Evolutionary conservation across 176 grass and related monocot species (phyloP).

Genomic region (Paspalum vaginatum): DNA sequence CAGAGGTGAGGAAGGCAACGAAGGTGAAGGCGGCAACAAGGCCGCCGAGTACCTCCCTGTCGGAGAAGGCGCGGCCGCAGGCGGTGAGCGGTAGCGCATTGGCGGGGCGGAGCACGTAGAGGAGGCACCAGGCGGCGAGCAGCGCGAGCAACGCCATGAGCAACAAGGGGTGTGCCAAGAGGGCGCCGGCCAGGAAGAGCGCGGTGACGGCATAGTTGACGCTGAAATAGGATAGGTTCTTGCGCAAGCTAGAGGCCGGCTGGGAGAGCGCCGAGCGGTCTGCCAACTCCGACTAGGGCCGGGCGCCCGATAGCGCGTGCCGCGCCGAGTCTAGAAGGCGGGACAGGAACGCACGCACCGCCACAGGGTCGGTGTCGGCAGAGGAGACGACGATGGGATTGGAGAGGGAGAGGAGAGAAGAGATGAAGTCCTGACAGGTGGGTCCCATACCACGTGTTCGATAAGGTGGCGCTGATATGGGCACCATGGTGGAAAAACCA

Average conservation of each 20-base stretch:
- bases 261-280: neutral
- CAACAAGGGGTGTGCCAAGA: constrained; percentile 60
- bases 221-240: constrained; percentile 84
- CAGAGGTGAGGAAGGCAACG: constrained; percentile 72
- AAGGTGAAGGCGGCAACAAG: constrained; percentile 55
- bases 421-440: too few relatives aligned
- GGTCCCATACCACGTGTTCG: too few relatives aligned
- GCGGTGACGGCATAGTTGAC: constrained; percentile 72
- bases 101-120: constrained; percentile 68
- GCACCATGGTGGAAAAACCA: too few relatives aligned
- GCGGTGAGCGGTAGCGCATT: constrained; percentile 51
- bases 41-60: constrained; percentile 49
- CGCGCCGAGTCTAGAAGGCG: constrained; percentile 36
- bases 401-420: too few relatives aligned
- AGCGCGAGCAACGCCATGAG: constrained; percentile 54
- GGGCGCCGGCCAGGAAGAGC: constrained; percentile 46
- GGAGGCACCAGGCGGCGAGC: constrained; percentile 61
- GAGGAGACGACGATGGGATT: neutral
- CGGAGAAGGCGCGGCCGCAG: constrained; percentile 61
- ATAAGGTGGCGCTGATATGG: too few relatives aligned
- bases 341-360: constrained; percentile 33
- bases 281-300: constrained; percentile 23
- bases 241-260: constrained; percentile 52
- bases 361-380: neutral
- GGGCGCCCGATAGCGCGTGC: constrained; percentile 40